Conservation (phyloP, 306 rosid species). For the Erythrophleum fordii region DNA sequence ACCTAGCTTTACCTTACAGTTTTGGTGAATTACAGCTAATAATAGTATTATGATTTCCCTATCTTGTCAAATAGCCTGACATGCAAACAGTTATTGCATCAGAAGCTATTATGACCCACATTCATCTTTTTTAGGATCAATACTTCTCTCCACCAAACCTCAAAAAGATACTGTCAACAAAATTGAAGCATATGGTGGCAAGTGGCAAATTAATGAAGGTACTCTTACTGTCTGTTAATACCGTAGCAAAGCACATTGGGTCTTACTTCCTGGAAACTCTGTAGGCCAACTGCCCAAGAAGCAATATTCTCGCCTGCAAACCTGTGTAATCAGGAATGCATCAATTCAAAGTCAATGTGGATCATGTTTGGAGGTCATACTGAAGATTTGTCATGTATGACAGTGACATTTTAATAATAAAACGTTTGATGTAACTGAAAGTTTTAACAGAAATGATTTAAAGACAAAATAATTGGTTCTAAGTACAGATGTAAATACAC, state of each 20-base stretch:
- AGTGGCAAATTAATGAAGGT: conserved; percentile 89
- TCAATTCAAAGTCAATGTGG: conserved; percentile 8
- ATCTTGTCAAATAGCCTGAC: not conserved
- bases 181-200: conserved; percentile 80
- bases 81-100: conserved; percentile 5
- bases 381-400: conserved; percentile 30
- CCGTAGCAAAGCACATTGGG: not conserved
- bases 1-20: conserved; percentile 26
- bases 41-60: conserved; percentile 20
- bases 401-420: not conserved
- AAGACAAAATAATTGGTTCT: conserved; percentile 7
- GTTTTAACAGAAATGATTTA: conserved; percentile 23
- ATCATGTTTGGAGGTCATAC: conserved; percentile 16
- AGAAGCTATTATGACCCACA: conserved; percentile 36
- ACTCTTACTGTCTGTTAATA: conserved; percentile 34
- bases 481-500: conserved; percentile 19
- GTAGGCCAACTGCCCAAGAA: not conserved
- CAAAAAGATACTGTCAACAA: conserved; percentile 65
- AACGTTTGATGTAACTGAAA: conserved; percentile 13
- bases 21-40: conserved; percentile 14
- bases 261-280: conserved; percentile 7
- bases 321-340: conserved; percentile 28
- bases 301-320: not conserved
- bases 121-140: conserved; percentile 62
- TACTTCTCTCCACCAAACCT: conserved; percentile 81